Conservation (phyloP, 306 rosid genomes). For the Gynostemma pentaphyllum region DNA sequence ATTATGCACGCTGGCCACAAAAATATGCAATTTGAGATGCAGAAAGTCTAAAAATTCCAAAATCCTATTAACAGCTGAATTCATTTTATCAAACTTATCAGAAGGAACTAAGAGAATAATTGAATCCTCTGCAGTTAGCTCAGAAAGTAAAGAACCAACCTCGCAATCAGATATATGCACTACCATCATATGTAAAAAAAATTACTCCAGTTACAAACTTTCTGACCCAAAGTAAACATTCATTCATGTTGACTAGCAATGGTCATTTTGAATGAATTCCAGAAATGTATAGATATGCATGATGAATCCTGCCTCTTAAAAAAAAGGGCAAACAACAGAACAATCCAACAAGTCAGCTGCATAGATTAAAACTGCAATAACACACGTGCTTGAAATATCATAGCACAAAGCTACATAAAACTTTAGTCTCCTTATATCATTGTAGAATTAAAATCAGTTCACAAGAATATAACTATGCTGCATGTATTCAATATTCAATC, state of each 20-base stretch:
- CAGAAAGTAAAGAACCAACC: constrained; percentile 9
- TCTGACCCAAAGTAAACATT: not conserved
- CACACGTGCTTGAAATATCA: not conserved
- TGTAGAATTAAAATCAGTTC: not conserved
- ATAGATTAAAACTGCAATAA: not conserved
- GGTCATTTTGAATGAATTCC: not conserved
- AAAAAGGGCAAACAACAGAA: not conserved
- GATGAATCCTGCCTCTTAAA: not conserved
- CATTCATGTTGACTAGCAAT: not conserved
- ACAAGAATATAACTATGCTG: not conserved
- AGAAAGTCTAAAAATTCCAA: not conserved
- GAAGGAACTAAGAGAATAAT: not conserved
- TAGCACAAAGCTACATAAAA: not conserved
- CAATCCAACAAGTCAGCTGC: not conserved
- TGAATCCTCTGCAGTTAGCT: constrained; percentile 2
- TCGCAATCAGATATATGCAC: not conserved
- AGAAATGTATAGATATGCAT: not conserved
- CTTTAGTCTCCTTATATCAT: not conserved
- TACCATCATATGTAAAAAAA: not conserved
- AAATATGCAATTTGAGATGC: not conserved
- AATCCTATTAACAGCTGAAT: not conserved
- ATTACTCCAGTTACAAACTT: too few relatives aligned
- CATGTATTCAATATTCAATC: not conserved
- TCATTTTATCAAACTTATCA: not conserved
- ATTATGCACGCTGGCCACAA: not conserved